Base-by-base conservation (phyloP, 352 stramenopile species). In the Paralagenidium karlingii region DNA sequence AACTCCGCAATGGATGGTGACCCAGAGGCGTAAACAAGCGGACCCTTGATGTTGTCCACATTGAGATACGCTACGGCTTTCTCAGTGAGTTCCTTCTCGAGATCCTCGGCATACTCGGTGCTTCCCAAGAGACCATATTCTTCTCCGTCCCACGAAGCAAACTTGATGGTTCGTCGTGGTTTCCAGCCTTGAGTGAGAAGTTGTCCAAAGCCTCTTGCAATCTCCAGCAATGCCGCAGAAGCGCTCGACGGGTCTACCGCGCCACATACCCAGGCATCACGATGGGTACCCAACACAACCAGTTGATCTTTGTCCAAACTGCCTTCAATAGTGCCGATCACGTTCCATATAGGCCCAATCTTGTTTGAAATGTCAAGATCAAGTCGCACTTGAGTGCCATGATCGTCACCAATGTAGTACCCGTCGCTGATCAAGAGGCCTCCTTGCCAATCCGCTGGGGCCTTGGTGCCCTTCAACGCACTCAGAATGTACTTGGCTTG, bases 261-360 rank as follows among this genome's bases (percentile, higher is more conserved):
- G 9, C 81, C 82, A 40, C 80, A 93, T 0, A 95, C 78, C 85
- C 85, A 96, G 5, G 82, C 83, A 49, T 96, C 85, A 18, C 85
- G 74, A 48, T 95, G 85, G 53, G 95, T 96, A 25, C 82, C 80
- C 24, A 95, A 62, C n/a, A 95, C 24, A 11, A 94, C 67, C 18
- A 74, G 68, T 38, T 82, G 56, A 8, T 89, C 76, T 3, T 77
- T 58, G 24, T 73, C 53, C 12, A 63, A 51, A 0, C 48, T 40
- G 21, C 73, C 79, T 26, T 79, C 56, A 43, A 96, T 87, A 12
- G 62, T 82, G 21, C 61, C 78, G 16, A 94, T 74, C 1, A 94
- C 80, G 53, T 95, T 86, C 75, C 80, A 90, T 33, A 96, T 87
- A 10, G 65, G 59, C 3, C 59, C 62, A 18, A 89, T 56, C 16